Evolutionary conservation across 2,329 filamentous ascomycete genomes (phyloP).

Genomic region (Aspergillus japonicus): DNA sequence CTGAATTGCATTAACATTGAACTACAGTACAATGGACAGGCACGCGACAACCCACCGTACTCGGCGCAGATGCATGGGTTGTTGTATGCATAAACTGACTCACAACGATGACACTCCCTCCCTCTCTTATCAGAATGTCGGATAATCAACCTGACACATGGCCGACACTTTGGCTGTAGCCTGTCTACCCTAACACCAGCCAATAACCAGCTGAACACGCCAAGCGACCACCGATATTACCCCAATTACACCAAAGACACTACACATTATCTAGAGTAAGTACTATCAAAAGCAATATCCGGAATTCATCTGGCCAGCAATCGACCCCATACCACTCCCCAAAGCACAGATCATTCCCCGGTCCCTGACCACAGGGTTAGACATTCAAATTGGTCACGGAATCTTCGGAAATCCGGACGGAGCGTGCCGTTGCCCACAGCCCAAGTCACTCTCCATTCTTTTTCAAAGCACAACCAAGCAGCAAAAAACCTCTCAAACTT

Average conservation of each 20-base stretch:
- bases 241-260: background rate
- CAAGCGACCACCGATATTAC: background rate
- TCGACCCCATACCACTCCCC: slow-evolving; percentile 4
- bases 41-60: too few species aligned
- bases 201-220: background rate
- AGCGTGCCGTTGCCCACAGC: background rate
- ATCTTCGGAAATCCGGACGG: background rate
- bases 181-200: background rate
- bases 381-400: slow-evolving; percentile 5
- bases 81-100: too few species aligned
- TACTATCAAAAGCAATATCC: background rate
- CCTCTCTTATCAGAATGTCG: background rate
- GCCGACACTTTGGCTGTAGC: background rate
- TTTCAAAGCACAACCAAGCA: too few species aligned
- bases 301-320: background rate
- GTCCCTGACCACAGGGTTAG: background rate
- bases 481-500: too few species aligned
- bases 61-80: too few species aligned
- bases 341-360: slow-evolving; percentile 5
- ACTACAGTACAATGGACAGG: too few species aligned
- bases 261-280: background rate
- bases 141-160: background rate
- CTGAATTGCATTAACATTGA: too few species aligned
- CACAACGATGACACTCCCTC: background rate
- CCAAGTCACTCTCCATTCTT: too few species aligned